A percentile compares a stretch with the other conserved stretches of the same genome.
These are phyloP conservation scores for Eruca vesicaria DNA, from an alignment of 441 rosid genomes.

Conservation along the genomic window DNA sequence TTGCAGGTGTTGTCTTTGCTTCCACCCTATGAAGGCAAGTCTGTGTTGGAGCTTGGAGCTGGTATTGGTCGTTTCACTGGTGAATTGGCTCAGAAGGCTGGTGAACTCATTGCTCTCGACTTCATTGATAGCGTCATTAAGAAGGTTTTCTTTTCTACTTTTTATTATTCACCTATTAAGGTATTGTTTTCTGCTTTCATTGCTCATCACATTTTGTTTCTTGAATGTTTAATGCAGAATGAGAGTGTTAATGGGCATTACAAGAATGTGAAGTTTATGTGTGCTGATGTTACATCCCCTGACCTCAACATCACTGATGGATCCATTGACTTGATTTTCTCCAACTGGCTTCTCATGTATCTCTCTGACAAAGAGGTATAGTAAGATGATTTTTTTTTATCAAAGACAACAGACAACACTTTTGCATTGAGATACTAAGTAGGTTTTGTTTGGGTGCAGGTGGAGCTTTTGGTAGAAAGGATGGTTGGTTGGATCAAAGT, in stretches of 20 bases:
- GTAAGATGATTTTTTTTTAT: not conserved
- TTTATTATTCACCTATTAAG: not conserved
- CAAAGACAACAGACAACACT: not conserved
- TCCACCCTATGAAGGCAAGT: conserved; percentile 76
- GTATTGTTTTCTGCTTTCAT: not conserved
- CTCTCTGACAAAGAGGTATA: conserved; percentile 91
- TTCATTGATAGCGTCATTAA: conserved; percentile 81
- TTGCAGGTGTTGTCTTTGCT: conserved; percentile 78
- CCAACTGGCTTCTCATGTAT: conserved; percentile 97
- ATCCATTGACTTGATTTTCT: conserved; percentile 82
- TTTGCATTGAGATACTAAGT: not conserved
- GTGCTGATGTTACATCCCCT: conserved; percentile 88
- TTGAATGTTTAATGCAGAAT: conserved; percentile 50
- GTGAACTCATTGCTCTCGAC: conserved; percentile 74
- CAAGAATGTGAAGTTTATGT: conserved; percentile 83
- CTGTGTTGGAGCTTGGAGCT: conserved; percentile 91
- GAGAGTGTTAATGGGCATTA: conserved; percentile 74
- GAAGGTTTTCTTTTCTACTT: conserved; percentile 50
- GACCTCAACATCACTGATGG: conserved; percentile 63
- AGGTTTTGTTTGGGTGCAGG: conserved; percentile 41
- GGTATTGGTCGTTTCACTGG: conserved; percentile 97
- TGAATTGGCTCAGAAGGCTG: conserved; percentile 85
- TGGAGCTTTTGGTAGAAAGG: conserved; percentile 69
- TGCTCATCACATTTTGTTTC: not conserved
- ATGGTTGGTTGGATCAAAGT: conserved; percentile 86